Percentiles rank a stretch among this genome's conserved stretches.
phyloP scores from a whole-genome alignment of 352 stramenopile species.

The Globisporangium camurandrum region DNA sequence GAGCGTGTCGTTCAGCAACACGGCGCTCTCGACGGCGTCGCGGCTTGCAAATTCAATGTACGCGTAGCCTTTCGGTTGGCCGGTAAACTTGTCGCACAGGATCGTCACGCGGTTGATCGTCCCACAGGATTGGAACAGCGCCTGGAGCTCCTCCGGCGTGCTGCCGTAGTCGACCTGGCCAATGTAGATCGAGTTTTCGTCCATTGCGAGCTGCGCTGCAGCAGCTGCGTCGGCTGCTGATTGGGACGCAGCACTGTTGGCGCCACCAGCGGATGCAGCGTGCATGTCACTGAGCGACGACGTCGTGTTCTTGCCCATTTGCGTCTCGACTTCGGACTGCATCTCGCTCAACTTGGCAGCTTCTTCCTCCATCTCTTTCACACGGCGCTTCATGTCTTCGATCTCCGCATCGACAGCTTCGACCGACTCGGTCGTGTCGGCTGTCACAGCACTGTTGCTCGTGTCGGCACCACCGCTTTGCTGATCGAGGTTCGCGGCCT shows the following conservation, averaged over 20 bases:
- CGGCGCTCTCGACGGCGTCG: conserved; percentile 81
- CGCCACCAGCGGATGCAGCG: conserved; percentile 1
- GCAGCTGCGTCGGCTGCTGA: conserved; percentile 12
- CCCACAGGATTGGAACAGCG: conserved; percentile 95
- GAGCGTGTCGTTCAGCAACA: conserved; percentile 89
- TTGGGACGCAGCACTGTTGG: too few species aligned
- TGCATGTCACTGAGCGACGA: conserved; percentile 35
- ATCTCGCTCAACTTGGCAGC: conserved; percentile 78
- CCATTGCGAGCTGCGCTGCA: conserved; percentile 29
- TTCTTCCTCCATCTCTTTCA: conserved; percentile 79
- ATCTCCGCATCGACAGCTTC: conserved; percentile 62
- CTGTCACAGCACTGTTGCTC: too few species aligned
- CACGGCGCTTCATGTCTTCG: conserved; percentile 78
- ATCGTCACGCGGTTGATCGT: conserved; percentile 98
- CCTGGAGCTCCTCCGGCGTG: conserved; percentile 93
- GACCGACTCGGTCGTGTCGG: conserved; percentile 24
- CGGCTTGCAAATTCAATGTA: conserved; percentile 92
- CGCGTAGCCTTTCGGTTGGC: conserved; percentile 91
- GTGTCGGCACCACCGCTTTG: too few species aligned
- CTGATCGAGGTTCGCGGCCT: conserved; percentile 11
- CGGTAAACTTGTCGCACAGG: conserved; percentile 96
- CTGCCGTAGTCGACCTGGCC: conserved; percentile 96
- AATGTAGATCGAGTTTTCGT: conserved; percentile 90
- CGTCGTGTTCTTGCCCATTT: conserved; percentile 65
- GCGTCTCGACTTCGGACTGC: conserved; percentile 74